A percentile compares a stretch with the other conserved stretches of the same genome.
These are phyloP conservation scores for Tetratostichococcus sp. DNA, from an alignment of 139 green algal genomes.

Conservation along the genomic window DNA sequence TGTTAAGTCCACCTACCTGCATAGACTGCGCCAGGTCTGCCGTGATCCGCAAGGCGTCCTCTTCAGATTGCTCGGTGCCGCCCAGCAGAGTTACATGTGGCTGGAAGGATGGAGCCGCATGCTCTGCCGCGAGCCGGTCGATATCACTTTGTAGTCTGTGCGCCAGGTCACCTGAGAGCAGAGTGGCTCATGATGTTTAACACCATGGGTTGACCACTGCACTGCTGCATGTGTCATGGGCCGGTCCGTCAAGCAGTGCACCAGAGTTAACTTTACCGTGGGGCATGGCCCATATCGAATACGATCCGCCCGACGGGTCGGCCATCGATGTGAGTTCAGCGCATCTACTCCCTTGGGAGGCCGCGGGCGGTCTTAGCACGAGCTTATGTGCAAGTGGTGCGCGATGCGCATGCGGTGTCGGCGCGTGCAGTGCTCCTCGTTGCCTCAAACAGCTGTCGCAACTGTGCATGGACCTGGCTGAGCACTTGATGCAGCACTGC, in stretches of 20 bases:
- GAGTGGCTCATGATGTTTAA: too few relatives aligned
- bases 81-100: slow-evolving; percentile 42
- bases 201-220: too few relatives aligned
- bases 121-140: not conserved
- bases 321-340: not conserved
- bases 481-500: too few relatives aligned
- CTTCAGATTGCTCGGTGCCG: slow-evolving; percentile 21
- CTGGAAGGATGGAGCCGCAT: slow-evolving; percentile 19
- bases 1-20: slow-evolving; percentile 1
- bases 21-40: slow-evolving; percentile 9
- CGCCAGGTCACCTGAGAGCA: not conserved
- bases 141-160: not conserved
- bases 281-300: not conserved
- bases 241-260: too few relatives aligned
- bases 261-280: not conserved
- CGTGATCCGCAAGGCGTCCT: slow-evolving; percentile 8
- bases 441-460: too few relatives aligned
- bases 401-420: too few relatives aligned
- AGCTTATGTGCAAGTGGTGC: too few relatives aligned
- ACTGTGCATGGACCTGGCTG: too few relatives aligned
- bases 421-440: too few relatives aligned
- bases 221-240: not conserved
- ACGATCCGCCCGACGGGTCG: not conserved
- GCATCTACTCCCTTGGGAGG: too few relatives aligned
- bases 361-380: too few relatives aligned